Evolutionary conservation across 768 basidiomycete genomes (phyloP).

Genomic region (Kockovaella imperatae): DNA sequence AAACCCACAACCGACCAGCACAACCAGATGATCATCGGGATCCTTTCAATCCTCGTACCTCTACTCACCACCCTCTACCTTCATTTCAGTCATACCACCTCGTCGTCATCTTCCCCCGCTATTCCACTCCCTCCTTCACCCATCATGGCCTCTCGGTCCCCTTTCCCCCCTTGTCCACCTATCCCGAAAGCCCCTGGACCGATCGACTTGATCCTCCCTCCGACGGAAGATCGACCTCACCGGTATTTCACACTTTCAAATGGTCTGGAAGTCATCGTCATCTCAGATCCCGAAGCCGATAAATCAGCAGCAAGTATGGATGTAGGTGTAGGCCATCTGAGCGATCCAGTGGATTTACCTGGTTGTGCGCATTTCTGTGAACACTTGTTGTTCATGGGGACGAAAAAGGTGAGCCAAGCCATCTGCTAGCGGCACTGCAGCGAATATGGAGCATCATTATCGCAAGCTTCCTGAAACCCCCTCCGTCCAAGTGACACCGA

Average conservation of each 20-base stretch:
- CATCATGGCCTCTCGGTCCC: conserved; percentile 3
- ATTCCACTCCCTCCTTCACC: no score
- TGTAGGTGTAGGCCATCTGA: conserved; percentile 87
- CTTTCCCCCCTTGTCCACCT: conserved; percentile 32
- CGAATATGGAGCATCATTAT: no score
- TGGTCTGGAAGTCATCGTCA: conserved; percentile 73
- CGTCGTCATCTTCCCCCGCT: no score
- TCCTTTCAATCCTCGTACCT: no score
- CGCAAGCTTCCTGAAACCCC: no score
- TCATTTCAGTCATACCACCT: no score
- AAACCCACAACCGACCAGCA: no score
- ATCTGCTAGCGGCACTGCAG: background rate
- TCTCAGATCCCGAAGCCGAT: conserved; percentile 78
- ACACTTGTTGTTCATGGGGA: conserved; percentile 79
- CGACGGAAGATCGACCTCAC: conserved; percentile 39
- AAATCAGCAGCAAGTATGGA: conserved; percentile 92
- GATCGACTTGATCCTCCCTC: conserved; percentile 35
- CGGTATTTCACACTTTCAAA: conserved; percentile 75
- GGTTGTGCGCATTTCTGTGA: conserved; percentile 56
- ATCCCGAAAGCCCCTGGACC: conserved; percentile 24
- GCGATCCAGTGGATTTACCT: conserved; percentile 62
- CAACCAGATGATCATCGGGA: no score
- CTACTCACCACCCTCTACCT: no score
- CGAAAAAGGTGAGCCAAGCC: conserved; percentile 52
- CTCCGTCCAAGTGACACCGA: no score